Evolutionary conservation across 176 grass and related monocot species (phyloP).

Genomic region (Urochloa ruziziensis): DNA sequence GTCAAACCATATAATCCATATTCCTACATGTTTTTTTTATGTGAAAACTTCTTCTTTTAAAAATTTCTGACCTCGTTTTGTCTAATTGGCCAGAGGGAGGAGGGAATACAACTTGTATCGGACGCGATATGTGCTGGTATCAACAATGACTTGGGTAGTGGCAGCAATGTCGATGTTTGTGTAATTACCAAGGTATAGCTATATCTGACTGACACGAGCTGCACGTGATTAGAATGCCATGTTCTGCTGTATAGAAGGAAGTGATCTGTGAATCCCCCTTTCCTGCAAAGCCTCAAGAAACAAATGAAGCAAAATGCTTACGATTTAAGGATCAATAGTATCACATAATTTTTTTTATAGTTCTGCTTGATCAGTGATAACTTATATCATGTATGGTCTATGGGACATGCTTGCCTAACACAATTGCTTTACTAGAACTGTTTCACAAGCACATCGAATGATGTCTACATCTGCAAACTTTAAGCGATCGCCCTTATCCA

Average conservation of each 20-base stretch:
- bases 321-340: not conserved
- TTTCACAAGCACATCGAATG: not conserved
- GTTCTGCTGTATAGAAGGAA: not conserved
- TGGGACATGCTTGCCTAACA: too few species aligned
- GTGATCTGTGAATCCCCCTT: not conserved
- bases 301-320: not conserved
- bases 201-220: not conserved
- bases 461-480: too few species aligned
- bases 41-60: too few species aligned
- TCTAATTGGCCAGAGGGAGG: conserved; percentile 39
- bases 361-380: not conserved
- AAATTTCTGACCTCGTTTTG: not conserved
- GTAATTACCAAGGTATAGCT: conserved; percentile 56
- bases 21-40: not conserved
- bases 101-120: conserved; percentile 56
- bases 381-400: not conserved
- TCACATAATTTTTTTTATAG: not conserved
- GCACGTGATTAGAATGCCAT: not conserved
- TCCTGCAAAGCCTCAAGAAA: not conserved
- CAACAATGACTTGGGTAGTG: conserved; percentile 72
- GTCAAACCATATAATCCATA: not conserved
- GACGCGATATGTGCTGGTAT: conserved; percentile 71
- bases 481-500: too few species aligned
- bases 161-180: conserved; percentile 69
- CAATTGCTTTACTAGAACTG: not conserved